These are phyloP conservation scores for Boechera stricta DNA, from an alignment of 345 rosid species.

Conservation along the genomic window DNA sequence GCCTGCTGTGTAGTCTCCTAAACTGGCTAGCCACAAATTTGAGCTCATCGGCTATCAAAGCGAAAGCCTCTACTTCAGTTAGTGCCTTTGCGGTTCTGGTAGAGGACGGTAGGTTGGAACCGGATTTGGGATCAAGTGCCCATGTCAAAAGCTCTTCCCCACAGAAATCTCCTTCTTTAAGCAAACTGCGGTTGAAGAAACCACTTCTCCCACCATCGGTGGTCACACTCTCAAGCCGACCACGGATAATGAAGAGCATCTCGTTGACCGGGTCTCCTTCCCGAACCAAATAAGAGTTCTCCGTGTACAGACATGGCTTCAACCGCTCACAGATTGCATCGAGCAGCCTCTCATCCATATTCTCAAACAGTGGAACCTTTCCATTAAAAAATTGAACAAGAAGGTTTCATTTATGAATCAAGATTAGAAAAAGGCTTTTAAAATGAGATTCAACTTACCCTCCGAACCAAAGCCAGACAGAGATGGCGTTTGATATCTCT, in stretches of 20 bases:
- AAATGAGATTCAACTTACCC: slow-evolving; percentile 61
- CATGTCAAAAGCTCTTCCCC: slow-evolving; percentile 97
- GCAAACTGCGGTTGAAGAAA: slow-evolving; percentile 79
- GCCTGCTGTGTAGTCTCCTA: slow-evolving; percentile 92
- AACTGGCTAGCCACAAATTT: slow-evolving; percentile 96
- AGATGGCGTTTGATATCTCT: slow-evolving; percentile 97
- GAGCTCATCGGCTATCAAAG: slow-evolving; percentile 84
- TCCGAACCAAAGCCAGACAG: slow-evolving; percentile 85
- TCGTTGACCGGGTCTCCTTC: slow-evolving; percentile 98
- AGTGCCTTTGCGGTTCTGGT: slow-evolving; percentile 90
- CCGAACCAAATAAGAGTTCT: slow-evolving; percentile 75
- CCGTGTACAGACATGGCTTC: slow-evolving; percentile 84
- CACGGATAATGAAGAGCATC: slow-evolving; percentile 97
- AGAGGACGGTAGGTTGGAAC: slow-evolving; percentile 91
- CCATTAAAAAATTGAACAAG: not conserved
- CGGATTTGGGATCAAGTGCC: slow-evolving; percentile 96
- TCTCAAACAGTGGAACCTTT: slow-evolving; percentile 92
- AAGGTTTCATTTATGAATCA: slow-evolving; percentile 5
- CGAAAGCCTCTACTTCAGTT: slow-evolving; percentile 91
- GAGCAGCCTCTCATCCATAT: slow-evolving; percentile 91
- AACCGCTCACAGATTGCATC: slow-evolving; percentile 97
- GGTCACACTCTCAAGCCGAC: slow-evolving; percentile 92
- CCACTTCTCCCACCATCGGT: slow-evolving; percentile 98
- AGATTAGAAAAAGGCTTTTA: not conserved
- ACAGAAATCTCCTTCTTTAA: slow-evolving; percentile 93